phyloP scores from a whole-genome alignment of 306 rosid species.

The Lotus japonicus region DNA sequence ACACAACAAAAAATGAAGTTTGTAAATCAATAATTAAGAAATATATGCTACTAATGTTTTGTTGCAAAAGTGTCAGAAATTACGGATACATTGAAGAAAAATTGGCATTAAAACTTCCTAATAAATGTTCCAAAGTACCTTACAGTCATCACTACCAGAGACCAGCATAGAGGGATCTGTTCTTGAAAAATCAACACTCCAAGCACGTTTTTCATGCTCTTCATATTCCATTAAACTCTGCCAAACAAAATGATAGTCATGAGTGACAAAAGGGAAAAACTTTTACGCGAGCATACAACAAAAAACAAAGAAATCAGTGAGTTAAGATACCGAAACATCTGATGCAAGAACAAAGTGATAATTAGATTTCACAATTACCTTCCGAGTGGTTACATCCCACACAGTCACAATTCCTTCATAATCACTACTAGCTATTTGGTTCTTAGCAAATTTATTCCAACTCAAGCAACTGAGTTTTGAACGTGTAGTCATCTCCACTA shows the following conservation, averaged over 20 bases:
- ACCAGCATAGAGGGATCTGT: conserved; percentile 95
- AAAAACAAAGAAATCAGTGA: neutral
- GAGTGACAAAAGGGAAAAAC: neutral
- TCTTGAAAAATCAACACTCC: conserved; percentile 98
- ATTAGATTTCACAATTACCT: conserved; percentile 45
- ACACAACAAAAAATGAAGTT: neutral
- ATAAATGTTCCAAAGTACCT: conserved; percentile 42
- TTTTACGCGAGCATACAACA: neutral
- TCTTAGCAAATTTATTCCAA: conserved; percentile 89
- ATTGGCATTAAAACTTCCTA: conserved; percentile 9
- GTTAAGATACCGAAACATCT: neutral
- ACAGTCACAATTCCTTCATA: conserved; percentile 95
- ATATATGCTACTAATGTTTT: neutral
- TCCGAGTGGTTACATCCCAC: conserved; percentile 92
- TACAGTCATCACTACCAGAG: conserved; percentile 98
- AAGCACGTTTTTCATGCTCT: conserved; percentile 98
- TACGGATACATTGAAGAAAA: conserved; percentile 7
- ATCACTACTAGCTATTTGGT: conserved; percentile 95
- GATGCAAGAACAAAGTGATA: conserved; percentile 16
- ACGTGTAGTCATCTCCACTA: conserved; percentile 95
- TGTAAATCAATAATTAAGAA: neutral
- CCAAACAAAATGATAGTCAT: conserved; percentile 7
- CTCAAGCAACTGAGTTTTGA: conserved; percentile 98
- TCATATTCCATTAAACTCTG: conserved; percentile 98
- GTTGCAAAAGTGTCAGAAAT: neutral